Base-by-base conservation (phyloP, 805 yeast species). In the Ogataea ganodermae region DNA sequence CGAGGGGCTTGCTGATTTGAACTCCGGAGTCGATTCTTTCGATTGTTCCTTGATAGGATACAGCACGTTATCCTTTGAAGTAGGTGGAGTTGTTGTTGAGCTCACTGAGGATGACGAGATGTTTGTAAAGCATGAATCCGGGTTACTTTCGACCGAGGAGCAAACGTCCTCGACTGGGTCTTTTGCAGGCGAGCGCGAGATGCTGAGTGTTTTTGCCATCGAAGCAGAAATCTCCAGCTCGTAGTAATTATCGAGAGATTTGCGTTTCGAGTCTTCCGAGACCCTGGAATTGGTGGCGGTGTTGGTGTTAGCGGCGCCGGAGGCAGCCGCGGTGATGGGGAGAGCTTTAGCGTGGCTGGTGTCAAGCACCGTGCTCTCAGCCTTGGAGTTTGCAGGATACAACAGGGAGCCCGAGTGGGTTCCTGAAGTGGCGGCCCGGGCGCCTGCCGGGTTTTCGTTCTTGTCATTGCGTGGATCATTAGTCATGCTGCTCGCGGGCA, bases 161-260 rank as follows among this genome's bases (percentile, higher is more conserved):
- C 70, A 65, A 14, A 53, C 52, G 9, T 52, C 58, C 16, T 47
- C 56, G 20, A 42, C 32, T 16, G 37, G 41, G 26, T 47, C 49
- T 24, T 48, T 51, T 5, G 33, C 17, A 4, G 53, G 50, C 9
- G 60, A 49, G 12, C 49, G 47, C 7, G 59, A 46, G 18, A 55
- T 55, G 39, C 55, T 59, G 38, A 63, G 51, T 18, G 76, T 63
- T 41, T 60, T 63, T 2, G 81, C 79, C 73, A 74, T 67, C 27
- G 75, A 69, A n/a, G 68, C 71, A 20, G 73, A 76, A 35, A 76
- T 74, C 44, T 74, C 79, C 35, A 73, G 55, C 46, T 72, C 75
- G 45, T 59, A 62, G 16, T 44, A 44, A 32, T 24, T 30, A 42
- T 41, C 63, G 52, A 50, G 14, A 6, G 27, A 27, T 21, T 39